Percentiles rank a stretch among this genome's conserved stretches.
phyloP scores from a whole-genome alignment of 2,329 filamentous ascomycete species.

The Niveomyces coronatus region DNA sequence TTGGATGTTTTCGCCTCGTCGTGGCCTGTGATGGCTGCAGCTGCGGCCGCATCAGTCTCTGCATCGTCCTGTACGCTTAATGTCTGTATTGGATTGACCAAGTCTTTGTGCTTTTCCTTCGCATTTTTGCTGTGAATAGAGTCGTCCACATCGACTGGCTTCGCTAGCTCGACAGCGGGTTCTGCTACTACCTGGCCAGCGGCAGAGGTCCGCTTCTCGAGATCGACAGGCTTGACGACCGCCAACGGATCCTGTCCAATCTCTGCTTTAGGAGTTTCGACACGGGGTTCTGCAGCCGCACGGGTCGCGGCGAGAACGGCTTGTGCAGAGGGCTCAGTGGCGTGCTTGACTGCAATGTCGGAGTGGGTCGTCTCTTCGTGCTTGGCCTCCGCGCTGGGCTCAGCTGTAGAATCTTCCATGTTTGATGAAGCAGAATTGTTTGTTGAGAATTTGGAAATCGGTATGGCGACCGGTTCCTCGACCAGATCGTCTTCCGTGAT shows the following conservation, averaged over 20 bases:
- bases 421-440: slow-evolving; percentile 2
- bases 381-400: background rate
- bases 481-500: background rate
- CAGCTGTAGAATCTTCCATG: background rate
- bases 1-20: background rate
- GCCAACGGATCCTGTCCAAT: slow-evolving; percentile 1
- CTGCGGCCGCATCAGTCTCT: slow-evolving; percentile 18
- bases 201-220: slow-evolving; percentile 6
- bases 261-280: slow-evolving; percentile 10
- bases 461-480: slow-evolving; percentile 15
- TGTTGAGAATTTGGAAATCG: slow-evolving; percentile 35
- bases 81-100: slow-evolving; percentile 46
- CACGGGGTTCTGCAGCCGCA: slow-evolving; percentile 11
- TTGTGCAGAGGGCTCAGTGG: slow-evolving; percentile 18
- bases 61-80: slow-evolving; percentile 15
- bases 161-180: too few relatives aligned
- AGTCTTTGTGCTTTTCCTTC: too few relatives aligned
- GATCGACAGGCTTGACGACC: background rate
- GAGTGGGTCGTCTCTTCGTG: background rate
- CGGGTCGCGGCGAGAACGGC: slow-evolving; percentile 16
- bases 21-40: slow-evolving; percentile 32
- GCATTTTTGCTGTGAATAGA: too few relatives aligned
- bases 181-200: too few relatives aligned
- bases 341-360: background rate
- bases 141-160: too few relatives aligned